Base-by-base conservation (phyloP, 2,329 filamentous ascomycete species). In the Botryotinia narcissicola region DNA sequence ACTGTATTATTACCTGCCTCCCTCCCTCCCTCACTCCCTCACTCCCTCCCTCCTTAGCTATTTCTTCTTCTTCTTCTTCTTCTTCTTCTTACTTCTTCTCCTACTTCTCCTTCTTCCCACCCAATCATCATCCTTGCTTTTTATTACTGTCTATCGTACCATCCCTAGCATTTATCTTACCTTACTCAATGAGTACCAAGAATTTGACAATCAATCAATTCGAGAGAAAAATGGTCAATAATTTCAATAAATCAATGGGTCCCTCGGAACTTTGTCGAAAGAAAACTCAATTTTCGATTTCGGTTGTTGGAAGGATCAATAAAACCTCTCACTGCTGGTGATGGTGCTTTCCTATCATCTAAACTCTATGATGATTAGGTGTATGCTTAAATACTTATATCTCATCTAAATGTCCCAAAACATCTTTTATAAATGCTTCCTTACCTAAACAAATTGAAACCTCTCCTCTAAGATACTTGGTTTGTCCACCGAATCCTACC, bases 401-500 rank as follows among this genome's bases (percentile, higher is more conserved):
- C 59, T 71, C 70, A 71, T 71, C 69, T 64, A 42, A 64, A 54
- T 18, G 3, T 76, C 76, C 1, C 74, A 67, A 2, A 82, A 74
- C n/a, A 80, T 75, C 76, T 2, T 79, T 75, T 68, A 83, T 35
- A n/a, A 54, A 51, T 81, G 12, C 81, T 57, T 29, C 51, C n/a
- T 82, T 32, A 9, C 18, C 44, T 44, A 29, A 40, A 16, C 37
- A 40, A 57, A 44, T 44, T 40, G 48, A 70, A 42, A 32, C 32
- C 14, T 35, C n/a, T 20, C 18, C 51, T 70, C 67, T n/a, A 25
- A 57, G n/a, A 14, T 32, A n/a, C 51, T 18, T 18, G n/a, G 5
- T 29, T 29, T 29, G 8, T 57, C 51, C 29, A 3, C 59, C 44
- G 25, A n/a, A 25, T 35, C 46, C 69, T 77, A 98, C 96, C 96